phyloP scores from a whole-genome alignment of 129 eudicot species.

The Chrysanthemum seticuspe region DNA sequence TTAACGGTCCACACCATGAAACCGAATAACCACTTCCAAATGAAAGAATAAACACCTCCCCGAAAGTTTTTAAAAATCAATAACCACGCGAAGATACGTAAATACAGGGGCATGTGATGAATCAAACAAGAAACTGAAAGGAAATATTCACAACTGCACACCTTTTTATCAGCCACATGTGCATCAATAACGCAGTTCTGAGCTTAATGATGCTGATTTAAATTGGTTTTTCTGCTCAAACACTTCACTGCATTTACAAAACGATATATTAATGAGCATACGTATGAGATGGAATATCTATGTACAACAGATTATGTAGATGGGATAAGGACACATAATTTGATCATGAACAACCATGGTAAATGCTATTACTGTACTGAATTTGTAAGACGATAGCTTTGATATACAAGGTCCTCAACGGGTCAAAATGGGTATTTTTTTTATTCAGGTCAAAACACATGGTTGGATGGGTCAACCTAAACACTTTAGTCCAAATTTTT shows the following conservation, averaged over 20 bases:
- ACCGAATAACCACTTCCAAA: slow-evolving; percentile 1
- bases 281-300: not conserved
- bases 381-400: not conserved
- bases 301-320: not conserved
- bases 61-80: slow-evolving; percentile 4
- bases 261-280: slow-evolving; percentile 3
- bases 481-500: too few species aligned
- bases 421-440: not conserved
- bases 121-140: slow-evolving; percentile 26
- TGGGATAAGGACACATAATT: not conserved
- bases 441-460: too few species aligned
- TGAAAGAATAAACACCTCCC: slow-evolving; percentile 10
- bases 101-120: slow-evolving; percentile 14
- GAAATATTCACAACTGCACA: slow-evolving; percentile 30
- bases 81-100: not conserved
- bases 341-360: not conserved
- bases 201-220: not conserved
- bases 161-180: slow-evolving; percentile 13
- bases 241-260: slow-evolving; percentile 31
- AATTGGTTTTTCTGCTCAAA: slow-evolving; percentile 7
- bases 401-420: not conserved
- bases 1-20: not conserved
- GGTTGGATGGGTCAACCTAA: not conserved
- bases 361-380: not conserved
- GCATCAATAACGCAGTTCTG: slow-evolving; percentile 14